phyloP scores from a whole-genome alignment of 495 filamentous ascomycete genomes.

The Aspergillus diversus region DNA sequence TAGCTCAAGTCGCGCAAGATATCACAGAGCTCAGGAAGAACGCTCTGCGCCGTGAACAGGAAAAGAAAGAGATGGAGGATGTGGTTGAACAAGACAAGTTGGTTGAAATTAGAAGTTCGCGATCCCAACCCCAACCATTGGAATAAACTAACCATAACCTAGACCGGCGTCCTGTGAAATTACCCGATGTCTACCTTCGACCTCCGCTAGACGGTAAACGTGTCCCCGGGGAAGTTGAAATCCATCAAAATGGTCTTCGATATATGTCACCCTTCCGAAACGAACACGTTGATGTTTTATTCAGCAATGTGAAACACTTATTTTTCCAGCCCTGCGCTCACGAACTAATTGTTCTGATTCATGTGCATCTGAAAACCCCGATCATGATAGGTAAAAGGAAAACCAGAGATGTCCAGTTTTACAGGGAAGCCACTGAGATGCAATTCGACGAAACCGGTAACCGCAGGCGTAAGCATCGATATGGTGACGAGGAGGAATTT shows the following conservation, averaged over 20 bases:
- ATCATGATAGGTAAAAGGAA: conserved; percentile 99
- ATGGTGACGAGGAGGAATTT: conserved; percentile 98
- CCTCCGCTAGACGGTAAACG: conserved; percentile 95
- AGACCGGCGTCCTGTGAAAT: conserved; percentile 84
- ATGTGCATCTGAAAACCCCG: conserved; percentile 95
- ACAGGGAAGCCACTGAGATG: conserved; percentile 96
- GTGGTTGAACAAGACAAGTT: conserved; percentile 99
- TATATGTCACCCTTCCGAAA: conserved; percentile 87
- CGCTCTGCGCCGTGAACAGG: conserved; percentile 85
- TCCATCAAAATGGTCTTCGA: conserved; percentile 98
- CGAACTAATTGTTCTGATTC: conserved; percentile 97
- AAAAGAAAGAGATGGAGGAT: conserved; percentile 99
- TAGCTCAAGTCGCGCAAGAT: conserved; percentile 84
- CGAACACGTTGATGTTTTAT: conserved; percentile 89
- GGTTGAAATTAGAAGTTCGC: conserved; percentile 82
- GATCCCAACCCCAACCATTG: not conserved
- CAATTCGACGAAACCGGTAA: conserved; percentile 99
- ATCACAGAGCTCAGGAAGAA: conserved; percentile 95
- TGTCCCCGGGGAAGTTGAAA: conserved; percentile 91
- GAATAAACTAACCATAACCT: conserved; percentile 14
- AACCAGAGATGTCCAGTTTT: conserved; percentile 98
- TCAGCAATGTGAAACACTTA: conserved; percentile 97
- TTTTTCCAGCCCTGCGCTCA: conserved; percentile 98
- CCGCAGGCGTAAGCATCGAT: conserved; percentile 95
- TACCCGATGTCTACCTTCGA: conserved; percentile 91